These are phyloP conservation scores for Crithidia sp. DNA, from an alignment of 208 protist species.

Conservation along the genomic window DNA sequence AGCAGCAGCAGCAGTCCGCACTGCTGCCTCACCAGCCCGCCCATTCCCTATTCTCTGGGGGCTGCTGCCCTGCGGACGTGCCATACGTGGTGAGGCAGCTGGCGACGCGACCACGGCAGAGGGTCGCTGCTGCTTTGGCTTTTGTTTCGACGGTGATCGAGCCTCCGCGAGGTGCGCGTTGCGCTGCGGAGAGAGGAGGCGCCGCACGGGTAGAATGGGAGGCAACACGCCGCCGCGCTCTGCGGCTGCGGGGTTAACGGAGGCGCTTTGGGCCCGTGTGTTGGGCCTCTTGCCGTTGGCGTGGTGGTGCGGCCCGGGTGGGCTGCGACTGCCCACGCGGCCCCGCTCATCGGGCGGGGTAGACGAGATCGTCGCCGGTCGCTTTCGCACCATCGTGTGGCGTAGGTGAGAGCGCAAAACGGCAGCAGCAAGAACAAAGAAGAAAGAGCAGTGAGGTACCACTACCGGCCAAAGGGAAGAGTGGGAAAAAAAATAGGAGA, in stretches of 20 bases:
- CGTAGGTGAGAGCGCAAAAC: neutral
- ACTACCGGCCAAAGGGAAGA: too few relatives aligned
- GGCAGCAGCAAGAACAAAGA: neutral
- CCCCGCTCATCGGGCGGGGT: neutral
- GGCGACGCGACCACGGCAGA: neutral
- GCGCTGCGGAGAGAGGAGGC: neutral
- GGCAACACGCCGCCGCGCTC: neutral
- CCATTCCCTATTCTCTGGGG: too few relatives aligned
- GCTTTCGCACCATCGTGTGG: constrained; percentile 15
- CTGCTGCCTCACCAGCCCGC: too few relatives aligned
- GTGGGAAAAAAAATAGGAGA: too few relatives aligned
- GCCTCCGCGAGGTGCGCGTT: neutral
- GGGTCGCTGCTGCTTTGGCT: neutral
- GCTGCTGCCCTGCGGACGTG: too few relatives aligned
- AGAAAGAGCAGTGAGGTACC: neutral
- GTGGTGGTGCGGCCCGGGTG: neutral
- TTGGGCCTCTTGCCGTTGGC: neutral
- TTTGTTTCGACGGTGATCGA: neutral
- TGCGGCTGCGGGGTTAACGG: neutral
- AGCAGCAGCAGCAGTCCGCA: too few relatives aligned
- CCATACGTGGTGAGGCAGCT: too few relatives aligned
- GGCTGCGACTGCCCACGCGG: constrained; percentile 2
- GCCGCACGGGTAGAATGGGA: constrained; percentile 5
- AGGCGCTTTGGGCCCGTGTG: constrained; percentile 2
- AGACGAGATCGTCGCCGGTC: constrained; percentile 7